These are phyloP conservation scores for Fulvia fulva DNA, from an alignment of 2,329 filamentous ascomycete genomes.

Conservation along the genomic window DNA sequence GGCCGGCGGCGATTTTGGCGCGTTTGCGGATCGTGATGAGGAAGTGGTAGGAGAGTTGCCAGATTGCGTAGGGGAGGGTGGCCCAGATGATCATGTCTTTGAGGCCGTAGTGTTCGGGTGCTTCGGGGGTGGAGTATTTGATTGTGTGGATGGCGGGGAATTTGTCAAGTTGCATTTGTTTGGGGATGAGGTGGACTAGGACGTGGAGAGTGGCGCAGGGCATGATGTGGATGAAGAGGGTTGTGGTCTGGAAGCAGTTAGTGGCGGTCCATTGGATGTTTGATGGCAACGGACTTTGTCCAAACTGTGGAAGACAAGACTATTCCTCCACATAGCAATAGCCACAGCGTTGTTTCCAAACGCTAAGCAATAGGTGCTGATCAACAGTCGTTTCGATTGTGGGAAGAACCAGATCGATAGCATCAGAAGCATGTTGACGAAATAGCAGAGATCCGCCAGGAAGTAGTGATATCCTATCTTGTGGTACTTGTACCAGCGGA, in stretches of 20 bases:
- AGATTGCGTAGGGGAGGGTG: constrained; percentile 83
- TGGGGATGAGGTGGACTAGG: constrained; percentile 74
- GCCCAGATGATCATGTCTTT: constrained; percentile 90
- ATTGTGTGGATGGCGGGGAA: constrained; percentile 87
- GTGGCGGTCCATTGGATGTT: neutral
- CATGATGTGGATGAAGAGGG: constrained; percentile 98
- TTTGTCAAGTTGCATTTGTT: constrained; percentile 60
- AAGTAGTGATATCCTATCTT: constrained; percentile 95
- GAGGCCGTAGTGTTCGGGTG: constrained; percentile 70
- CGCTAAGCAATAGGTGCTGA: constrained; percentile 84
- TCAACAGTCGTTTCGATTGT: constrained; percentile 83
- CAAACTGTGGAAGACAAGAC: constrained; percentile 94
- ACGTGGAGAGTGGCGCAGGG: constrained; percentile 91
- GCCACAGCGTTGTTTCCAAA: constrained; percentile 96
- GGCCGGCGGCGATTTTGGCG: constrained; percentile 91
- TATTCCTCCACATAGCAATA: constrained; percentile 99
- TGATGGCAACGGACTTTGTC: constrained; percentile 68
- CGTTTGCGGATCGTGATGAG: constrained; percentile 92
- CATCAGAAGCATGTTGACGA: constrained; percentile 83
- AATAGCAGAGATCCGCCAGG: constrained; percentile 94
- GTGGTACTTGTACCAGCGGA: constrained; percentile 88
- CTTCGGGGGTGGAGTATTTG: constrained; percentile 63
- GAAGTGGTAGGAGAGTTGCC: constrained; percentile 91
- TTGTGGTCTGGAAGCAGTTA: constrained; percentile 19
- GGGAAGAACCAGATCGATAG: constrained; percentile 89